Percentiles rank a stretch among this genome's conserved stretches.
These are phyloP conservation scores for Diplosphaera chodatii DNA, from an alignment of 139 green algal genomes.

Conservation along the genomic window DNA sequence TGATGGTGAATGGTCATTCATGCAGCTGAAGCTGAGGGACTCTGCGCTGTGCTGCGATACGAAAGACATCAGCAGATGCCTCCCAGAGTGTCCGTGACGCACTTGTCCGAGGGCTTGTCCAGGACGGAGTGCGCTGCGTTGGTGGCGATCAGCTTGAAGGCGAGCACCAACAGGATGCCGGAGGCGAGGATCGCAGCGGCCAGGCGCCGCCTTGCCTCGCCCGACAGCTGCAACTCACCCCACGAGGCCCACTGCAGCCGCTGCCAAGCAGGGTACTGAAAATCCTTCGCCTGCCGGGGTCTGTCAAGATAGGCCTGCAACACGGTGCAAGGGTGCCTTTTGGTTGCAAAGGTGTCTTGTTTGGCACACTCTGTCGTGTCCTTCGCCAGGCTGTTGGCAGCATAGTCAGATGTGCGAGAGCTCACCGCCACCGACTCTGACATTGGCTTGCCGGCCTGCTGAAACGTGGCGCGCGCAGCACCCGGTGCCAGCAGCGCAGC, in stretches of 20 bases:
- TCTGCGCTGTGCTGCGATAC: no score
- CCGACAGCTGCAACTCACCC: neutral
- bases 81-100: neutral
- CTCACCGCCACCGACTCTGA: neutral
- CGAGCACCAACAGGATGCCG: neutral
- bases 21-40: no score
- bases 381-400: no score
- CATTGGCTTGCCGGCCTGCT: neutral
- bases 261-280: neutral
- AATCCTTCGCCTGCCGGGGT: neutral
- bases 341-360: no score
- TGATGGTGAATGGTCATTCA: no score
- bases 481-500: neutral
- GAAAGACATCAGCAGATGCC: neutral
- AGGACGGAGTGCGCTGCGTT: neutral
- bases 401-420: no score
- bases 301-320: neutral
- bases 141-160: neutral
- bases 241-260: neutral
- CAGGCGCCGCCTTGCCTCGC: neutral
- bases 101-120: neutral
- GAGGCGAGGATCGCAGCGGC: neutral
- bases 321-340: no score
- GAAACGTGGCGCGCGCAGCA: neutral
- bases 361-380: no score